Base-by-base conservation (phyloP, 495 filamentous ascomycete genomes). In the Clavariopsis aquatica region DNA sequence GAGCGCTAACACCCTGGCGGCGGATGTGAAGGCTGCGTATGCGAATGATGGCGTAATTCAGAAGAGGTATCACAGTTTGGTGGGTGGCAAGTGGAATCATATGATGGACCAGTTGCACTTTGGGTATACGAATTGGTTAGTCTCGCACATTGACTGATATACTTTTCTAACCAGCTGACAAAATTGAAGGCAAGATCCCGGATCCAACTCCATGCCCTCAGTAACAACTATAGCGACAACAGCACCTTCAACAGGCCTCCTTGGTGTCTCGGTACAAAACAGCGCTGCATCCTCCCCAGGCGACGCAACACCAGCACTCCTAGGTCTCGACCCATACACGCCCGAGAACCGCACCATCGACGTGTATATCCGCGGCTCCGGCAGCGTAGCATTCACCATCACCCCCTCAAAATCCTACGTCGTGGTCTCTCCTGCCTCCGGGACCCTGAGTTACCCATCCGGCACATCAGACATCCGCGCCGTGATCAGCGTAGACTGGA, bases 21-120 rank as follows among this genome's bases (percentile, higher is more conserved):
- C 76, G 20, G 71, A 77, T 10, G 89, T 89, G 49, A 76, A 85
- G 27, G 78, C 80, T 19, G 87, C 90, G 67, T 80, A 80, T 43
- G 75, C 80, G n/a, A 79, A 90, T 8, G 88, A 85, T 7, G 73
- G 78, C 51, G 63, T 66, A 0, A 55, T 66, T 26, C 63, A 66
- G 36, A 66, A 66, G 38, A 74, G 80, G 49, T 91, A 88, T 74
- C 84, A 90, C 70, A 74, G 74, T 2, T 74, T 91, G 19, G 71
- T 90, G 0, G 77, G 78, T 49, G 88, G 88, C 0, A 91, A 90
- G 75, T 92, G 89, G 88, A 84, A 82, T 72, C 83, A 87, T 71
- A 86, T 91, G 73, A 84, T 89, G 73, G 85, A 88, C 66, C 82
- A 84, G 58, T 74, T 80, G 5, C 82, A 84, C 54, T 68, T 81